Base-by-base conservation (phyloP, 1,139 yeast species). In the Scheffersomyces stambukii region DNA sequence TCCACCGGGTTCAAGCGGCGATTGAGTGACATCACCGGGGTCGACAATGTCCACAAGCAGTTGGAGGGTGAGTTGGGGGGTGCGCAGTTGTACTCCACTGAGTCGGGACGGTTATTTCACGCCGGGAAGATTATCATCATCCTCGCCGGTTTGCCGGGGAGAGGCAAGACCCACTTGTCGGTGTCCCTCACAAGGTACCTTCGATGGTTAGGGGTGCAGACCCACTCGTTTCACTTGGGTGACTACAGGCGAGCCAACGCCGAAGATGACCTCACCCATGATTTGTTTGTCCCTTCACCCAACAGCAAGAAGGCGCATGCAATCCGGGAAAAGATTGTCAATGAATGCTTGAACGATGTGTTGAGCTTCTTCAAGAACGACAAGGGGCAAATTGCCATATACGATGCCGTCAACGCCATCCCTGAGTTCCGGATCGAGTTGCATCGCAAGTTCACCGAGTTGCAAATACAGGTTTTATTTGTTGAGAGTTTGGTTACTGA, bases 121-220 rank as follows among this genome's bases (percentile, higher is more conserved):
- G 97, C 98, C 4, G 98, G 98, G 4, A 85, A 88, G 50, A 80
- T 91, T 30, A 78, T 95, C 48, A 81, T 91, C 35, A 86, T 83
- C 8, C 68, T 91, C 43, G 94, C 86, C 5, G 99, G 99, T 0
- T 68, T 89, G 37, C 98, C 99, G 1, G 98, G 96, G 1, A 71
- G 98, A 31, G 97, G 98, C 5, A 91, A 91, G 53, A 91, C 98
- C 1, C 91, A 89, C 52, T 70, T 89, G 35, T 82, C 96, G 6
- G 97, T 89, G 15, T 81, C 95, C 8, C 69, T 91, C 38, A 88
- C 96, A 1, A 71, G 98, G 36, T 91, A 89, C 52, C 67, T 93
- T 41, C 70, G 96, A 43, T 91, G 99, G 91, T 65, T 91, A 23
- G 99, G 98, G 5, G 97, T 91, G 15, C 81, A 85, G 47, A 81